Percentiles rank a stretch among this genome's conserved stretches.
phyloP scores from a whole-genome alignment of 2,329 filamentous ascomycete species.

The Aspergillus pseudonomiae region DNA sequence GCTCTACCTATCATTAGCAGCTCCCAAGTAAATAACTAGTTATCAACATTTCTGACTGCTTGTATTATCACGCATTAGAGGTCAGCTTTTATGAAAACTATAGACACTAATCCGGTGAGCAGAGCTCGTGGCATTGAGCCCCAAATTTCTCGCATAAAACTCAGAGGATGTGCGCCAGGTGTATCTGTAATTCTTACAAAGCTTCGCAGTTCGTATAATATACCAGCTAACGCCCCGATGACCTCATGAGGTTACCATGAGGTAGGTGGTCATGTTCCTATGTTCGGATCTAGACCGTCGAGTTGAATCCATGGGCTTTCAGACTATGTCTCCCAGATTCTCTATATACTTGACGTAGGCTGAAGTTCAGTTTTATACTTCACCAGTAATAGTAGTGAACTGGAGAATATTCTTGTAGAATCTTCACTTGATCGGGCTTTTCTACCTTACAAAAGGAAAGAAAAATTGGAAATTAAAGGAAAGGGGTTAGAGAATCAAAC shows the following conservation, averaged over 20 bases:
- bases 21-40: neutral
- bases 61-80: slow-evolving; percentile 21
- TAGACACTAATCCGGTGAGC: slow-evolving; percentile 44
- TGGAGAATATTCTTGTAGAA: neutral
- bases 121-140: slow-evolving; percentile 42
- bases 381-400: neutral
- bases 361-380: neutral
- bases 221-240: neutral
- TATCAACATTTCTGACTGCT: neutral
- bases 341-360: neutral
- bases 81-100: slow-evolving; percentile 36
- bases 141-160: slow-evolving; percentile 52
- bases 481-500: no score
- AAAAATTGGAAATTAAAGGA: neutral
- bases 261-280: neutral
- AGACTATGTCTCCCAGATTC: neutral
- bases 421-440: neutral
- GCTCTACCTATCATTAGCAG: neutral
- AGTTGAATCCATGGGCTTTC: neutral
- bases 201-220: neutral
- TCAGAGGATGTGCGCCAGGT: neutral
- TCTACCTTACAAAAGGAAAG: neutral
- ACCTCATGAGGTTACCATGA: neutral
- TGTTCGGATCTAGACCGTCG: neutral
- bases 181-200: neutral